phyloP scores from a whole-genome alignment of 1,284 basidiomycete genomes.

The Pseudozyma pruni region DNA sequence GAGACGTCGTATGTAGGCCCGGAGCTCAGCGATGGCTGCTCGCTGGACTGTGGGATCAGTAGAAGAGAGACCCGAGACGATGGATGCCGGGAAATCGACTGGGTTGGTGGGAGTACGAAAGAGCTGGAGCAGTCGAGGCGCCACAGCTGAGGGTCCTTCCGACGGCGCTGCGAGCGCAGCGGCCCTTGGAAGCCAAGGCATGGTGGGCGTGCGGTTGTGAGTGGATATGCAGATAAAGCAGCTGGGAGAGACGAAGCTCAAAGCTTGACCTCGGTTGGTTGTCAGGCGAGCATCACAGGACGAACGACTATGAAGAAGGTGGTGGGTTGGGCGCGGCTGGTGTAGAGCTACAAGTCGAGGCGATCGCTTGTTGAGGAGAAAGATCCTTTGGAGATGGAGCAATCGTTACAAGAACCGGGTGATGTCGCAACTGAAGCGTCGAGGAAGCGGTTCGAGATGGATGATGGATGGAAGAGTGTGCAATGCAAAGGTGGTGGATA shows the following conservation, averaged over 20 bases:
- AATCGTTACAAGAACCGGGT: no score
- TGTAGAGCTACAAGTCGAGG: no score
- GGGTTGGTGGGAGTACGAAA: slow-evolving; percentile 21
- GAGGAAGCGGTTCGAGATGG: no score
- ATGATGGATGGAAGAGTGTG: no score
- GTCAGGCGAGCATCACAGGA: slow-evolving; percentile 2
- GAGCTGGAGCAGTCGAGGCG: slow-evolving; percentile 8
- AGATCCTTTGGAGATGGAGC: no score
- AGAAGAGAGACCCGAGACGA: slow-evolving; percentile 23
- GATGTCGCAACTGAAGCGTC: no score
- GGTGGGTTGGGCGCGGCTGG: not conserved
- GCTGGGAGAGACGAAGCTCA: not conserved
- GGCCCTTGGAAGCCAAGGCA: slow-evolving; percentile 4
- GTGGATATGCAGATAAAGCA: not conserved
- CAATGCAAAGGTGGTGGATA: no score
- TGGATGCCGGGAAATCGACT: slow-evolving; percentile 19
- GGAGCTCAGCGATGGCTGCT: slow-evolving; percentile 26
- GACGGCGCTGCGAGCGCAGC: not conserved
- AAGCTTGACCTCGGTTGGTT: not conserved
- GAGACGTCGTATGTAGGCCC: slow-evolving; percentile 25
- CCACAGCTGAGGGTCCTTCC: slow-evolving; percentile 1
- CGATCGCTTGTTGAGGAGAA: no score
- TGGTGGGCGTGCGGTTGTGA: not conserved
- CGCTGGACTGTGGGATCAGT: slow-evolving; percentile 13
- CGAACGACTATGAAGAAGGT: not conserved